Evolutionary conservation across 2,329 filamentous ascomycete genomes (phyloP), one percentile per base, ranked within the genome.

Genomic region (Epichloe gansuensis): DNA sequence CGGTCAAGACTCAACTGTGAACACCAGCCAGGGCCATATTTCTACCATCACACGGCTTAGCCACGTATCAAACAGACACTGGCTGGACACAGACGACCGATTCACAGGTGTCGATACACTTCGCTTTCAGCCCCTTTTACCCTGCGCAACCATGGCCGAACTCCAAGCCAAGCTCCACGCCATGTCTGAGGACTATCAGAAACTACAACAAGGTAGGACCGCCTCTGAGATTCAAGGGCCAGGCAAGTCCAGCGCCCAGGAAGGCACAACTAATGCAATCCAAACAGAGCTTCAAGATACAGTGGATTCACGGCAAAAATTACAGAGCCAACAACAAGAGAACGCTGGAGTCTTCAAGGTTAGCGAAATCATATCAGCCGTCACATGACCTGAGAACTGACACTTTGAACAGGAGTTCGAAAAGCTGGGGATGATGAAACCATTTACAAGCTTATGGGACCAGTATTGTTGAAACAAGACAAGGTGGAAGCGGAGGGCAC

Each of bases 381-480:
- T 8, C 2, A 17, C 31, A 17, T 23, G 8, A 11, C 9, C 3
- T n/a, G 21, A 31, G 7, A 45, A 37, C 49, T 46, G 21, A 46
- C 31, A 15, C 8, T 4, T 35, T 5, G 8, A n/a, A 37, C 58
- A 93, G 84, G 91, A 97, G 69, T 97, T 97, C 67, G 76, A 81
- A 42, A 77, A 78, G 51, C 76, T 97, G 54, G 80, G 61, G 85
- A 91, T 39, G 86, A 85, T 60, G 86, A 94, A 63, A 88, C 83
- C 58, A 95, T 98, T 68, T 98, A 95, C 80, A 98, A 97, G 72
- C 81, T 96, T 43, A 83, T 95, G 46, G 93, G 93, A 0, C 93
- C 93, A 0, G 88, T 97, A 6, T 73, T 98, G 39, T 70, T 98
- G 63, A 96, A 97, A 76, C 93, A 98, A 69, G 93, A 97, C 54